Conservation (phyloP, 129 eudicot genomes). For the Solidago caesia region DNA sequence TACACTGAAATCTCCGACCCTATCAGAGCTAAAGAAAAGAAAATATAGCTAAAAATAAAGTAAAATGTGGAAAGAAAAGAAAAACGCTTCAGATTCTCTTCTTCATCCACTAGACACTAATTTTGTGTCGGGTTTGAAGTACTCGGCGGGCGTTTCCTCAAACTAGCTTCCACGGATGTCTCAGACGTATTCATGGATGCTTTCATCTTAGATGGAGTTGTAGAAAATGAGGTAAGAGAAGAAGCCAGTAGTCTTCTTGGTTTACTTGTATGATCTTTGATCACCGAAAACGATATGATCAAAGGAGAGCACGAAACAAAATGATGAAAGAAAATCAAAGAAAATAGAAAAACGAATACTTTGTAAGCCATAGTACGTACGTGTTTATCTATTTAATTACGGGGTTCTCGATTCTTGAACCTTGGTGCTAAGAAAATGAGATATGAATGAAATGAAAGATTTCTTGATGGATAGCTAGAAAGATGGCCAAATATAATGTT, state of each 20-base stretch:
- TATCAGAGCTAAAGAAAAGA: no score
- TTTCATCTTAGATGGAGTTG: constrained; percentile 30
- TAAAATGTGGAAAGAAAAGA: constrained; percentile 13
- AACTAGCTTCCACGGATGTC: constrained; percentile 44
- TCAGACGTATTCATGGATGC: constrained; percentile 29
- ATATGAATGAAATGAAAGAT: constrained; percentile 25
- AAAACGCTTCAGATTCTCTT: constrained; percentile 30
- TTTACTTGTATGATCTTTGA: constrained; percentile 28
- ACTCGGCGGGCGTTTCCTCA: constrained; percentile 57
- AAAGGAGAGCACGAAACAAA: constrained; percentile 21
- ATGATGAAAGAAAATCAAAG: constrained; percentile 45
- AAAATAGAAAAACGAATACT: constrained; percentile 38
- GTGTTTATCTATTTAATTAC: background rate
- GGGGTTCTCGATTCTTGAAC: constrained; percentile 3
- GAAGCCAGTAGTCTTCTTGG: constrained; percentile 60
- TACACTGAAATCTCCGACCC: no score
- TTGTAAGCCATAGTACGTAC: constrained; percentile 39
- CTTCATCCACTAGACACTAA: constrained; percentile 38
- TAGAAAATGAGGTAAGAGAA: constrained; percentile 32
- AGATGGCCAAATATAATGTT: constrained; percentile 40
- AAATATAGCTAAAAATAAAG: constrained; percentile 12
- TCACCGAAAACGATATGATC: background rate
- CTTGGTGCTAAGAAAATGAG: constrained; percentile 18
- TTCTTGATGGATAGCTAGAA: constrained; percentile 20
- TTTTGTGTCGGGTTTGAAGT: constrained; percentile 71